phyloP scores from a whole-genome alignment of 768 basidiomycete species.

The Mycena haematopus region DNA sequence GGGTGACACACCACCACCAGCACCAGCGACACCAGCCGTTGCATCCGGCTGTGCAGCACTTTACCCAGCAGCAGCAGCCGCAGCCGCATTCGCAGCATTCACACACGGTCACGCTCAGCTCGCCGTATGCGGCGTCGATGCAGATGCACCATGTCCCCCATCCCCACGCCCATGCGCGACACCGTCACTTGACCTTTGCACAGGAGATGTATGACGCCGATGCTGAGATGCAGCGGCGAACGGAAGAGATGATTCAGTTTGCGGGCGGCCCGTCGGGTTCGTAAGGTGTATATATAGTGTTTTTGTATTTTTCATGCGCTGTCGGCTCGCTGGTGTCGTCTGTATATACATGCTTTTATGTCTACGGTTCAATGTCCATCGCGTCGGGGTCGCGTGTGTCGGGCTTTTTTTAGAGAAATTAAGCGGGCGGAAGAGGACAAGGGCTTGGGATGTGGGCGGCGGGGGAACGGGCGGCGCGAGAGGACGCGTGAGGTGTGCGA shows the following conservation, averaged over 20 bases:
- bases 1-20: slow-evolving; percentile 15
- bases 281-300: slow-evolving; percentile 29
- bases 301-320: slow-evolving; percentile 63
- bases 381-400: slow-evolving; percentile 50
- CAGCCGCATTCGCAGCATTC: slow-evolving; percentile 17
- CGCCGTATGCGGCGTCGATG: slow-evolving; percentile 57
- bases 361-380: slow-evolving; percentile 58
- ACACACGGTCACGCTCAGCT: slow-evolving; percentile 53
- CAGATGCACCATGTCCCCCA: slow-evolving; percentile 86
- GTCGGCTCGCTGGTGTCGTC: slow-evolving; percentile 34
- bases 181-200: slow-evolving; percentile 61
- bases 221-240: slow-evolving; percentile 47
- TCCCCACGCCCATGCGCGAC: slow-evolving; percentile 78
- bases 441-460: slow-evolving; percentile 47
- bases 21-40: slow-evolving; percentile 17
- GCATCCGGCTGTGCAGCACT: slow-evolving; percentile 3
- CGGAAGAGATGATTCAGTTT: slow-evolving; percentile 58
- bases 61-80: slow-evolving; percentile 13
- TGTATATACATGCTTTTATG: neutral
- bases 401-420: slow-evolving; percentile 10
- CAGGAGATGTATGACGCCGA: slow-evolving; percentile 45
- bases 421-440: slow-evolving; percentile 61
- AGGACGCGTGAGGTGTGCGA: slow-evolving; percentile 50
- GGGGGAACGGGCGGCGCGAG: slow-evolving; percentile 33
- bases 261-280: slow-evolving; percentile 42